Base-by-base conservation (phyloP, 2,329 filamentous ascomycete species). In the Trematosphaeria pertusa region DNA sequence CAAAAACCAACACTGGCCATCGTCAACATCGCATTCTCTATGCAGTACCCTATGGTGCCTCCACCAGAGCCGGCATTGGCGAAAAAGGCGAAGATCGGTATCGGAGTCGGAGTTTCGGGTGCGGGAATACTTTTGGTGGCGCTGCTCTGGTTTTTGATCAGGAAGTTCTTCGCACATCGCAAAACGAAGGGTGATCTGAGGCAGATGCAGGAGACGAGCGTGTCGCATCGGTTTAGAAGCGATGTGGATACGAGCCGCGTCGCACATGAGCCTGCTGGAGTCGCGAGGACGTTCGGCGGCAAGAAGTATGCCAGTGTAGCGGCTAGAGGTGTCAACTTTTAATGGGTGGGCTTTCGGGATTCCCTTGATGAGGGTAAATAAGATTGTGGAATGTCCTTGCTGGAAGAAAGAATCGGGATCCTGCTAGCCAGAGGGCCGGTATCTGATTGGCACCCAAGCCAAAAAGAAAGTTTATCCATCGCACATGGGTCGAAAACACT, bases 1-100 rank as follows among this genome's bases (percentile, higher is more conserved):
- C 22, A 28, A 33, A 61, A 56, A 41, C 58, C 56, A 32, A 56
- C 48, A 10, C 57, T 50, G 4, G 59, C 52, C 5, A 60, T 57
- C 32, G 47, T 62, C 4, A 67, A 65, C 42, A 57, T 54, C 28
- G 59, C 60, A 22, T 69, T 63, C 48, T 55, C 62, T 9, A 60
- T 62, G 50, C 56, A 62, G 45, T 70, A 64, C 43, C 46, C 50
- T 9, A 49, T 70, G 31, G 48, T 41, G 14, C 19, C 31, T 4
- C 34, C 43, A 11, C 21, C 52, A 18, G 34, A 47, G 24, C 21
- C 43, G 14, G 39, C 36, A 7, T 42, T 67, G 20, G 40, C 46
- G 31, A 46, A 43, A 5, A 51, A 52, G 34, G 48, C 56, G 15
- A 67, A 62, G 40, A 58, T 58, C 35, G 59, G 62, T 5, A 55